These are phyloP conservation scores for Monosporascus sp. DNA, from an alignment of 2,329 filamentous ascomycete genomes.

Conservation along the genomic window DNA sequence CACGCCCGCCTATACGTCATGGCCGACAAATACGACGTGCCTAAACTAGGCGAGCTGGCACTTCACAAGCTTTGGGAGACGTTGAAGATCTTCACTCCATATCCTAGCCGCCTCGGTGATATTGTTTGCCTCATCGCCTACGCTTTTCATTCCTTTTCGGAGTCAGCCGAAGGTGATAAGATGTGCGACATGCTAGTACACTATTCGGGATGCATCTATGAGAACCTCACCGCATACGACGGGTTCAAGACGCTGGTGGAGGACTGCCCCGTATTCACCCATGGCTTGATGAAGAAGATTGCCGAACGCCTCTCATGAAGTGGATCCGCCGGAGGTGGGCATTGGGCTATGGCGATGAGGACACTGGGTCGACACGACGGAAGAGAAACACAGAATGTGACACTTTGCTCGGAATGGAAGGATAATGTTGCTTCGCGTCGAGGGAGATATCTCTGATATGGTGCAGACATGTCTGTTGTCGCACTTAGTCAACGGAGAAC, in stretches of 20 bases:
- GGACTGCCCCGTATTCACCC: neutral
- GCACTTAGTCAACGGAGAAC: no score
- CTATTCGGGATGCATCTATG: conserved; percentile 9
- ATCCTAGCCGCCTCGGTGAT: conserved; percentile 4
- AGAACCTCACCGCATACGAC: conserved; percentile 1
- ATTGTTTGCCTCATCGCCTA: conserved; percentile 2
- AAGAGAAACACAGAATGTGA: no score
- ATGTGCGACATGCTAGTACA: conserved; percentile 4
- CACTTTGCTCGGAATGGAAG: no score
- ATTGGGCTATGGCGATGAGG: no score
- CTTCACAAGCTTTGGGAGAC: conserved; percentile 7
- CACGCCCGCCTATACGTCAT: conserved; percentile 12
- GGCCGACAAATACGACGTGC: conserved; percentile 9
- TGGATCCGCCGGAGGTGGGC: no score
- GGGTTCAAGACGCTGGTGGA: neutral
- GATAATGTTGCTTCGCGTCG: no score
- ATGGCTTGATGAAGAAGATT: neutral
- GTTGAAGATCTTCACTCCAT: conserved; percentile 4
- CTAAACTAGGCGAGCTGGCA: neutral
- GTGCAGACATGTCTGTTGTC: no score
- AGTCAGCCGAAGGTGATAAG: conserved; percentile 5
- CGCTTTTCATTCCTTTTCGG: conserved; percentile 3
- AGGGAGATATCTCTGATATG: no score
- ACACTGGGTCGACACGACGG: no score
- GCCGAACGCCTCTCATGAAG: neutral